A percentile compares a stretch with the other conserved stretches of the same genome.
Evolutionary conservation across 352 stramenopile species (phyloP).

Genomic region (Globisporangium carolinianum): DNA sequence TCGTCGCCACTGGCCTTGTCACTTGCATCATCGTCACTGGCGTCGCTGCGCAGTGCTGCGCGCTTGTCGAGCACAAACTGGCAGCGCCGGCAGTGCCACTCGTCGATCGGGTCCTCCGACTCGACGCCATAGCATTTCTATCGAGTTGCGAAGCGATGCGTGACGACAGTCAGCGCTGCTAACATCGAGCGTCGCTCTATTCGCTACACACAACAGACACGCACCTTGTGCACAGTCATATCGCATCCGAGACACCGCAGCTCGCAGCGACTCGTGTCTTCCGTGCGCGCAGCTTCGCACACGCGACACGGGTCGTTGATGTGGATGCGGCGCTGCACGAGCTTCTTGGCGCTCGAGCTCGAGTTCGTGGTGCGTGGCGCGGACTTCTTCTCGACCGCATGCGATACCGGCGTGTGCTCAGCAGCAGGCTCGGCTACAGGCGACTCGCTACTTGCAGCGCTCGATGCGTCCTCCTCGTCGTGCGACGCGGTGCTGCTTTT

Average conservation of each 20-base stretch:
- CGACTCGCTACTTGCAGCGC: background rate
- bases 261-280: slow-evolving; percentile 45
- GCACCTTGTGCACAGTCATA: slow-evolving; percentile 64
- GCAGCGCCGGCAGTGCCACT: slow-evolving; percentile 59
- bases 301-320: slow-evolving; percentile 64
- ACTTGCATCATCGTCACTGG: background rate
- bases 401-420: slow-evolving; percentile 2
- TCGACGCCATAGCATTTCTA: slow-evolving; percentile 55
- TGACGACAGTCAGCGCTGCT: too few relatives aligned
- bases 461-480: background rate
- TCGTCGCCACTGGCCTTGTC: background rate
- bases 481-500: background rate
- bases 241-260: slow-evolving; percentile 53
- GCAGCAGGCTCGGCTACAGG: background rate
- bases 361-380: background rate
- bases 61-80: slow-evolving; percentile 37
- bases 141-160: too few relatives aligned
- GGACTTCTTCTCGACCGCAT: slow-evolving; percentile 13
- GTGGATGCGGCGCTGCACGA: slow-evolving; percentile 68
- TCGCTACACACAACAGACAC: background rate
- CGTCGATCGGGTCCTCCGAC: slow-evolving; percentile 23
- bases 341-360: slow-evolving; percentile 24
- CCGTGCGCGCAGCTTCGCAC: slow-evolving; percentile 43
- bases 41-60: slow-evolving; percentile 5
- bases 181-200: background rate